Base-by-base conservation (phyloP, 495 filamentous ascomycete genomes). In the Barbatosphaeria neglecta region DNA sequence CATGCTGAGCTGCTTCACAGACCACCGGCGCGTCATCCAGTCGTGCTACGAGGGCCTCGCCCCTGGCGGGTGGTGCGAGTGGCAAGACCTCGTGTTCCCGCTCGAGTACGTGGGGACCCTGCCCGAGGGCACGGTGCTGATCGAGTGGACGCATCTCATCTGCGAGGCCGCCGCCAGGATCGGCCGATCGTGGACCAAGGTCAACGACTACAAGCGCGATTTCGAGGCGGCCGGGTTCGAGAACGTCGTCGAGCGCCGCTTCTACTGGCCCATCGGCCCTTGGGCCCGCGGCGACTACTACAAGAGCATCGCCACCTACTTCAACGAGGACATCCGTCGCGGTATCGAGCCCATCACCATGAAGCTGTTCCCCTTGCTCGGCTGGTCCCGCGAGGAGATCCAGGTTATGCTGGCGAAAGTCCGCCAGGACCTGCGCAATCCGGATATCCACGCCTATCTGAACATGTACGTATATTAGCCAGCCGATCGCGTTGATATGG, bases 401-500 rank as follows among this genome's bases (percentile, higher is more conserved):
- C 65, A 78, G 52, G 67, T 67, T 0, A 55, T 77, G 37, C 54
- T 77, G 10, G 68, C 67, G 4, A 67, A 72, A 8, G 67, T 78
- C 13, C 62, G 71, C 46, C 61, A 61, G 15, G 77, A 77, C 43
- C 49, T 80, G 33, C 61, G 57, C 47, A 67, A 77, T 55, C 57
- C 64, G 23, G 61, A 55, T 5, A 58, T 72, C 37, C 73, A 80
- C 58, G 60, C 58, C 4, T 75, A 67, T 51, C 57, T 63, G 37
- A 53, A 54, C 6, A 58, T 72, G 64, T 68, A 49, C 58, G 66
- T 68, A n/a, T n/a, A n/a, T n/a, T n/a, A n/a, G n/a, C n/a, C n/a
- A n/a, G n/a, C n/a, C n/a, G n/a, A n/a, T n/a, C n/a, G n/a, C n/a
- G n/a, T n/a, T n/a, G n/a, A n/a, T n/a, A n/a, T n/a, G n/a, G n/a